Evolutionary conservation across 2,329 filamentous ascomycete genomes (phyloP).

Genomic region (Verticillium alfalfae): DNA sequence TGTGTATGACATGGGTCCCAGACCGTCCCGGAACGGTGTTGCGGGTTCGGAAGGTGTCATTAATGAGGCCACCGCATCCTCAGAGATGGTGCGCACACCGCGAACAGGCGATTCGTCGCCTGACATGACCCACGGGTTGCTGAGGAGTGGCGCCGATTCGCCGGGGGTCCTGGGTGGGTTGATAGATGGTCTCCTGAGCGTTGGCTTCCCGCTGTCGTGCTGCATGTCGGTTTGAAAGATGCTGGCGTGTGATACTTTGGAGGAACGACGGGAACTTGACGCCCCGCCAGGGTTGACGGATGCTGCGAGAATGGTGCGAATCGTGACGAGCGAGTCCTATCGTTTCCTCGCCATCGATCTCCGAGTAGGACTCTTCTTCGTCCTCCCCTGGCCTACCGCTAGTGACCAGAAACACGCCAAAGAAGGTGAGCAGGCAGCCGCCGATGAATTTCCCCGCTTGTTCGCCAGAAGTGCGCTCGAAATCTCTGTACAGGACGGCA

Average conservation of each 20-base stretch:
- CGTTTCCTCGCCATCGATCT: constrained; percentile 57
- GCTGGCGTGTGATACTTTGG: constrained; percentile 38
- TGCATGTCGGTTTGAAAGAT: constrained; percentile 31
- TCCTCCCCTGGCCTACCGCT: constrained; percentile 61
- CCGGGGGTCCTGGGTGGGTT: constrained; percentile 24
- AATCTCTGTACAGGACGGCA: constrained; percentile 89
- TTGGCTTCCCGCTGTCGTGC: constrained; percentile 27
- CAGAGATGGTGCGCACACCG: constrained; percentile 29
- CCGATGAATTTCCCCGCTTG: constrained; percentile 82
- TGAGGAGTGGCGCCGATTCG: constrained; percentile 33
- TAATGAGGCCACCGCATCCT: constrained; percentile 24
- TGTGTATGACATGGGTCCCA: constrained; percentile 5
- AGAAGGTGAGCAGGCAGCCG: constrained; percentile 87
- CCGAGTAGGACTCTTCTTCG: constrained; percentile 50
- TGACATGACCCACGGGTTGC: constrained; percentile 36
- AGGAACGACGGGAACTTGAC: constrained; percentile 39
- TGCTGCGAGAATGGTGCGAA: constrained; percentile 30
- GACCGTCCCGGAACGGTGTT: constrained; percentile 24
- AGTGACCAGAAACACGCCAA: constrained; percentile 96
- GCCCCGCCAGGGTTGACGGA: constrained; percentile 10
- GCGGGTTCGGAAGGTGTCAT: constrained; percentile 20
- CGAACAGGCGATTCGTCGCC: constrained; percentile 20
- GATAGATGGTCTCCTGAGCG: constrained; percentile 24
- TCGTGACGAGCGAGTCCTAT: constrained; percentile 55
- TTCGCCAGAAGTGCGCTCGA: constrained; percentile 70